Percentiles rank a stretch among this genome's conserved stretches.
These are phyloP conservation scores for Fusarium torulosum DNA, from an alignment of 2,329 filamentous ascomycete species.

Conservation along the genomic window DNA sequence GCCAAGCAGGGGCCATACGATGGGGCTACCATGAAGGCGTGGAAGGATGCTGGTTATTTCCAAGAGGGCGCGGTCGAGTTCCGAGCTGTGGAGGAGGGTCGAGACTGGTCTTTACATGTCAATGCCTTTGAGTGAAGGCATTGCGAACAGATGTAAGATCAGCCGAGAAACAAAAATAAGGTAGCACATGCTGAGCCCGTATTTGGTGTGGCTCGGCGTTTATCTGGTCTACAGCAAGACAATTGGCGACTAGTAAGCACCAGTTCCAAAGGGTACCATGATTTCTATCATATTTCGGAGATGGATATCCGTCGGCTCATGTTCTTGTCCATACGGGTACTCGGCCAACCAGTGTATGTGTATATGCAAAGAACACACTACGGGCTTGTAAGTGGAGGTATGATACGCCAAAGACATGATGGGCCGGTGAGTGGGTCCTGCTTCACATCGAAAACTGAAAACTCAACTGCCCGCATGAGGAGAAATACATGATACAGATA, in stretches of 20 bases:
- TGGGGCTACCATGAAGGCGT: slow-evolving; percentile 85
- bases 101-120: slow-evolving; percentile 63
- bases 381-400: slow-evolving; percentile 27
- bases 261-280: slow-evolving; percentile 33
- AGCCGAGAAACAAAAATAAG: slow-evolving; percentile 18
- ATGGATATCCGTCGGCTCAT: slow-evolving; percentile 27
- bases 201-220: slow-evolving; percentile 25
- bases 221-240: slow-evolving; percentile 27
- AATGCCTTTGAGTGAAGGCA: slow-evolving; percentile 63
- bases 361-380: slow-evolving; percentile 31
- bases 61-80: slow-evolving; percentile 82
- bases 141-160: slow-evolving; percentile 27
- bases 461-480: slow-evolving; percentile 28
- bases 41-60: slow-evolving; percentile 94
- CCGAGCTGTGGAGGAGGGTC: slow-evolving; percentile 67
- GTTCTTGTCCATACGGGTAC: slow-evolving; percentile 27
- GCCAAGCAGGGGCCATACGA: slow-evolving; percentile 90
- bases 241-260: slow-evolving; percentile 17
- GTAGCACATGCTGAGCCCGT: slow-evolving; percentile 28
- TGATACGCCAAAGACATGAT: slow-evolving; percentile 33
- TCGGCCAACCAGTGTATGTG: slow-evolving; percentile 39
- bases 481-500: slow-evolving; percentile 42
- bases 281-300: slow-evolving; percentile 29
- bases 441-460: slow-evolving; percentile 40
- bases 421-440: slow-evolving; percentile 38